Conservation (phyloP, 2,329 filamentous ascomycete genomes). For the Neofusicoccum cordaticola region DNA sequence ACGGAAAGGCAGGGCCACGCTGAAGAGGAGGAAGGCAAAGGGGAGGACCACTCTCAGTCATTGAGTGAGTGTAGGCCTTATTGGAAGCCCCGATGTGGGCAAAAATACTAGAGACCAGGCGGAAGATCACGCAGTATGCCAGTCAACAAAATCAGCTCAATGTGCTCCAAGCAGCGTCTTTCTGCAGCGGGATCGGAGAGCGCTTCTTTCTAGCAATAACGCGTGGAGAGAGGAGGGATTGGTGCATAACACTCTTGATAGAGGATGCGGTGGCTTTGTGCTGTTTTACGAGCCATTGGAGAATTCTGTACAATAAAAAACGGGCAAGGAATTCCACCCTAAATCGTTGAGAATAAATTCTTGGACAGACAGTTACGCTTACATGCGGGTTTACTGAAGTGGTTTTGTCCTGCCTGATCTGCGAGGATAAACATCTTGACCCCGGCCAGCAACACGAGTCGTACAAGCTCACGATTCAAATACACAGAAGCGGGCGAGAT, state of each 20-base stretch:
- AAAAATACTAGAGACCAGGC: background rate
- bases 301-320: background rate
- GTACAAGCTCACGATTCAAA: background rate
- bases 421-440: background rate
- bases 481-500: background rate
- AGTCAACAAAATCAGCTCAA: no score
- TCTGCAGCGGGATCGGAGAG: background rate
- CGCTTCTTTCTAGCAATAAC: no score
- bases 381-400: no score
- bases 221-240: no score
- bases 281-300: background rate
- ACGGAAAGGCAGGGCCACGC: constrained; percentile 52
- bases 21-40: constrained; percentile 55
- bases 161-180: background rate
- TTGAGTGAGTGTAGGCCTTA: background rate
- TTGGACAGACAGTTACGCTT: no score
- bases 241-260: no score
- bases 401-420: background rate
- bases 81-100: no score
- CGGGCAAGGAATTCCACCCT: background rate
- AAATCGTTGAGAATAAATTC: background rate
- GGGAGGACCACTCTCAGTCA: constrained; percentile 36
- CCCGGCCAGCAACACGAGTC: background rate
- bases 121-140: no score
- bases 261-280: no score